phyloP scores from a whole-genome alignment of 1,284 basidiomycete species.

The Acaromyces ingoldii region DNA sequence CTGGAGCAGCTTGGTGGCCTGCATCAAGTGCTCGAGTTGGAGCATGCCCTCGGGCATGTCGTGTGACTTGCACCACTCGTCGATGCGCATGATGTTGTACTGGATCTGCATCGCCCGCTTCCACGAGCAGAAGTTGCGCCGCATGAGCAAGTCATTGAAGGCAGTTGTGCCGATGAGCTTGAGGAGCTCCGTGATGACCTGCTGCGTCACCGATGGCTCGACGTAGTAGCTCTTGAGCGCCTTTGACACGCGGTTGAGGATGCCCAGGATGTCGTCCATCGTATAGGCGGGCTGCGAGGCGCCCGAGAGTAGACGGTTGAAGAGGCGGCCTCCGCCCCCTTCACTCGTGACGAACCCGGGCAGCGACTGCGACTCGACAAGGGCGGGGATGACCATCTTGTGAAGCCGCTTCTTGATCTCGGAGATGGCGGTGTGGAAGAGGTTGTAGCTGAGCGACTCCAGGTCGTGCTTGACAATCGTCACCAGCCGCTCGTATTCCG shows the following conservation, averaged over 20 bases:
- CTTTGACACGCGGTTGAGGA: slow-evolving; percentile 98
- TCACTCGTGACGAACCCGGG: slow-evolving; percentile 97
- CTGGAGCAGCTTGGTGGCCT: slow-evolving; percentile 95
- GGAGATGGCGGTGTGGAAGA: slow-evolving; percentile 99
- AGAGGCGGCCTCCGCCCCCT: slow-evolving; percentile 81
- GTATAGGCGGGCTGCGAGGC: slow-evolving; percentile 82
- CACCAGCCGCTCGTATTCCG: slow-evolving; percentile 91
- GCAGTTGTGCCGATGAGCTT: slow-evolving; percentile 95
- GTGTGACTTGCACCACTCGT: slow-evolving; percentile 63
- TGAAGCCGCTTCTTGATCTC: slow-evolving; percentile 94
- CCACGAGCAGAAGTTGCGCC: slow-evolving; percentile 99
- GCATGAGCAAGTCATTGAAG: slow-evolving; percentile 98
- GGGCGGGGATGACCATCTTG: slow-evolving; percentile 97
- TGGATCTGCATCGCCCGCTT: slow-evolving; percentile 66
- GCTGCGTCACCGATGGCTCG: slow-evolving; percentile 95
- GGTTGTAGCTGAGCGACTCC: slow-evolving; percentile 97
- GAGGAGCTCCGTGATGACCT: slow-evolving; percentile 90
- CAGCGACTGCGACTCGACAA: slow-evolving; percentile 94
- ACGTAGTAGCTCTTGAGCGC: slow-evolving; percentile 98
- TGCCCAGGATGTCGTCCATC: slow-evolving; percentile 97
- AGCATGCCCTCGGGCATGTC: slow-evolving; percentile 98
- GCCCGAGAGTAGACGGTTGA: slow-evolving; percentile 76
- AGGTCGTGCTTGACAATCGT: slow-evolving; percentile 98
- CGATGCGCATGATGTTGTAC: slow-evolving; percentile 64
- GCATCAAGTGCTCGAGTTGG: slow-evolving; percentile 97